These are phyloP conservation scores for Erucastrum elatum DNA, from an alignment of 345 rosid genomes.

Conservation along the genomic window DNA sequence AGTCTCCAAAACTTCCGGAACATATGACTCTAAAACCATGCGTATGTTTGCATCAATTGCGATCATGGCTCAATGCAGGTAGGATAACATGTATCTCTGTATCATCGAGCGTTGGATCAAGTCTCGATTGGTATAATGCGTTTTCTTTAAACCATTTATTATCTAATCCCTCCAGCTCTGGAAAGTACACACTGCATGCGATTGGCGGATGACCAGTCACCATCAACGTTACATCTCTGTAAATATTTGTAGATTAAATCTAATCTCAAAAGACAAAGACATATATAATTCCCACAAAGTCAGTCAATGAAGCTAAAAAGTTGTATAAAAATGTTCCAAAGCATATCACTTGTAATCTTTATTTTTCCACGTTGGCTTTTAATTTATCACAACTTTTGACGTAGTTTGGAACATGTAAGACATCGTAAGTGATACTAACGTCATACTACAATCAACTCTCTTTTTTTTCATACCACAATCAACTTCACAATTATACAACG, in stretches of 20 bases:
- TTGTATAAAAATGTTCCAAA: neutral
- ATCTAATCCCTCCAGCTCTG: neutral
- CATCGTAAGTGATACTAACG: neutral
- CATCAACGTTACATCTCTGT: neutral
- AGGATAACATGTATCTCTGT: neutral
- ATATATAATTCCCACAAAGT: neutral
- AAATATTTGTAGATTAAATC: neutral
- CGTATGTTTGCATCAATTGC: neutral
- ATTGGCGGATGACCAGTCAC: neutral
- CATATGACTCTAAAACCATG: neutral
- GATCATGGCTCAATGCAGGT: neutral
- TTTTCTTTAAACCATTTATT: neutral
- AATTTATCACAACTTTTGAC: neutral
- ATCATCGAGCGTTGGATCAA: neutral
- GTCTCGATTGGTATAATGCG: neutral
- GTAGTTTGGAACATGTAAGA: neutral
- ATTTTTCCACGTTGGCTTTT: neutral
- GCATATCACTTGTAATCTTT: neutral
- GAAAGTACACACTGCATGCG: neutral
- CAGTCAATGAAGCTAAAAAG: slow-evolving; percentile 28
- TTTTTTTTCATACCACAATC: neutral
- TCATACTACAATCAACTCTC: neutral
- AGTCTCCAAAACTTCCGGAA: slow-evolving; percentile 1
- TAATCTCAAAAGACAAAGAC: neutral
- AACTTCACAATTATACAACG: neutral